phyloP scores from a whole-genome alignment of 2,329 filamentous ascomycete genomes.

The Sclerotinia spermophila region DNA sequence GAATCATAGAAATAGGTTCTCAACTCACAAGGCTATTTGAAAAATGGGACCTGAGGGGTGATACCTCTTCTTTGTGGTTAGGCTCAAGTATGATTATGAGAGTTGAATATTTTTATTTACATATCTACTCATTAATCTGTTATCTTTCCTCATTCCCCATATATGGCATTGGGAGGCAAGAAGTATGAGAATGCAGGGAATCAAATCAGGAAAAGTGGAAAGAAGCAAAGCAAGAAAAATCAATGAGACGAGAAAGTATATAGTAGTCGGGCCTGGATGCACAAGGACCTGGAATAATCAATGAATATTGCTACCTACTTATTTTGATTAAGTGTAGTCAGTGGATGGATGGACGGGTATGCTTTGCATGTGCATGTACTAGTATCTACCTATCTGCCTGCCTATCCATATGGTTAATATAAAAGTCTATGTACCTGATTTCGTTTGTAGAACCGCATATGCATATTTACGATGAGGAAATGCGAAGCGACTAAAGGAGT shows the following conservation, averaged over 20 bases:
- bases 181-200: background rate
- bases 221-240: background rate
- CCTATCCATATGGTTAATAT: background rate
- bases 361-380: background rate
- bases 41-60: background rate
- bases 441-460: background rate
- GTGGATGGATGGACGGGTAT: background rate
- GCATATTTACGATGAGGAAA: background rate
- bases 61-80: background rate
- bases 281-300: background rate
- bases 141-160: background rate
- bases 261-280: background rate
- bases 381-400: background rate
- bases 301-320: background rate
- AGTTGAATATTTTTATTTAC: background rate
- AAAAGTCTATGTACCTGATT: background rate
- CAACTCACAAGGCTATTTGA: background rate
- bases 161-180: background rate
- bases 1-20: background rate
- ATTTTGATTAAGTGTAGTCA: background rate
- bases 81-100: background rate
- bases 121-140: background rate
- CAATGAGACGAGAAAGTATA: background rate
- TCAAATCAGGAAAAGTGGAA: background rate
- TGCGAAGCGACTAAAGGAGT: background rate